Base-by-base conservation (phyloP, 768 basidiomycete genomes). In the Rhodotorula toruloides region DNA sequence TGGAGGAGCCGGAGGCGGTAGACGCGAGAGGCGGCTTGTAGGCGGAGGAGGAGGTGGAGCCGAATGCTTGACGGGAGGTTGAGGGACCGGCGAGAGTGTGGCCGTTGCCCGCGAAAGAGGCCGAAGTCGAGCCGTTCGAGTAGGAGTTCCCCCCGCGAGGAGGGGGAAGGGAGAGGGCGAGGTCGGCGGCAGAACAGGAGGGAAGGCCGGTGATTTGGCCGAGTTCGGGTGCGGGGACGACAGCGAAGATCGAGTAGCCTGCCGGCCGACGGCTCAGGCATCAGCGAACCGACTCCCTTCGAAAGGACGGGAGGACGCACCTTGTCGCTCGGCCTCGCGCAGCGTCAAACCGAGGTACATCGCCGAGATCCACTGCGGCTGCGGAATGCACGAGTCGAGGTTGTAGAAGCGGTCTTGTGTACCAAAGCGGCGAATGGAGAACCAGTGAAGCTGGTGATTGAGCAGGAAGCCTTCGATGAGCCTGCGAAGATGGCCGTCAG, bases 221-320 rank as follows among this genome's bases (percentile, higher is more conserved):
- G 11, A 59, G 39, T 16, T 63, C 68, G 42, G 44, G 22, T 22
- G 47, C 29, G 34, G 72, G 70, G 13, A 72, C 40, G 29, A 73
- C 59, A 34, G 64, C 74, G 32, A 75, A 73, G 54, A 73, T 73
- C 22, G 68, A 72, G 48, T 75, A 75, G 31, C 72, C 62, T 71
- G 54, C 10, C 32, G 4, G 1, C 11, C 0, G 6, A 21, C 2
- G 19, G 3, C 7, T 27, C 29, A 25, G 21, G 2, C 11, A 2
- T 27, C 19, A 29, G 34, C 4, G 36, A 34, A 31, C 0, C 14
- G 3, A 16, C 36, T 40, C 1, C 21, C 37, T 9, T 1, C 42
- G 36, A 17, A 32, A 22, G 19, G 21, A 9, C 16, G 19, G 17
- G 46, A 22, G 2, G 13, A 34, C 65, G 34, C 25, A 71, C 74